Conservation (phyloP, 768 basidiomycete genomes). For the Macrolepiota dolichaula region DNA sequence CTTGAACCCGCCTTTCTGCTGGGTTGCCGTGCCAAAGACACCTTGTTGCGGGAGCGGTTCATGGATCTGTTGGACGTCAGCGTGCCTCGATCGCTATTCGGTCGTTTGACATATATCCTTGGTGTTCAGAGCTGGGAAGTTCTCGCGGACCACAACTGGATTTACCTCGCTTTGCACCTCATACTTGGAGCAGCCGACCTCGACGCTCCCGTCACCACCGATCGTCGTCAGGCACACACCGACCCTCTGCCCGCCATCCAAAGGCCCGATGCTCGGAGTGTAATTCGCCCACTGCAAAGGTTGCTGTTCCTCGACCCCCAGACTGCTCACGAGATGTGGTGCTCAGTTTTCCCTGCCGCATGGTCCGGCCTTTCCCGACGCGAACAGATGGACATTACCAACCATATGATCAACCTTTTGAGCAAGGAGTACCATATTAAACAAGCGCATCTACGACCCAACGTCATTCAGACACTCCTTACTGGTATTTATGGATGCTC, state of each 20-base stretch:
- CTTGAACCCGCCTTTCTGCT: slow-evolving; percentile 92
- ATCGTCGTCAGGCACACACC: slow-evolving; percentile 34
- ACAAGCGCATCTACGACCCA: slow-evolving; percentile 86
- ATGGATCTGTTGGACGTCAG: slow-evolving; percentile 88
- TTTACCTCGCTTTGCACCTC: slow-evolving; percentile 85
- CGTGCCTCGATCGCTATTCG: slow-evolving; percentile 77
- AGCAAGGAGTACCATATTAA: slow-evolving; percentile 92
- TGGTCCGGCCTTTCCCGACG: slow-evolving; percentile 85
- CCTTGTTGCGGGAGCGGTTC: slow-evolving; percentile 76
- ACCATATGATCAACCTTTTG: slow-evolving; percentile 85
- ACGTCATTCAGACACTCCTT: slow-evolving; percentile 89
- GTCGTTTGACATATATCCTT: slow-evolving; percentile 83
- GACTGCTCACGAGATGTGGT: slow-evolving; percentile 81
- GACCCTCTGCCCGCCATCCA: slow-evolving; percentile 24
- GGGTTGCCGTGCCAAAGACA: slow-evolving; percentile 84
- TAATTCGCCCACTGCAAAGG: slow-evolving; percentile 78
- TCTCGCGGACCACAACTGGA: slow-evolving; percentile 91
- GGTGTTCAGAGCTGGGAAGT: slow-evolving; percentile 96
- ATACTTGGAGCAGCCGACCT: slow-evolving; percentile 64
- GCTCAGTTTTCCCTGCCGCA: slow-evolving; percentile 78
- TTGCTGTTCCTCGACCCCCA: slow-evolving; percentile 78
- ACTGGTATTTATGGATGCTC: slow-evolving; percentile 80
- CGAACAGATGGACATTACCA: slow-evolving; percentile 86
- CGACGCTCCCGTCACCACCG: slow-evolving; percentile 33
- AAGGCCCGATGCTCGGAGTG: slow-evolving; percentile 43